Conservation (phyloP, 2,329 filamentous ascomycete genomes). For the Fragosphaeria purpurea region DNA sequence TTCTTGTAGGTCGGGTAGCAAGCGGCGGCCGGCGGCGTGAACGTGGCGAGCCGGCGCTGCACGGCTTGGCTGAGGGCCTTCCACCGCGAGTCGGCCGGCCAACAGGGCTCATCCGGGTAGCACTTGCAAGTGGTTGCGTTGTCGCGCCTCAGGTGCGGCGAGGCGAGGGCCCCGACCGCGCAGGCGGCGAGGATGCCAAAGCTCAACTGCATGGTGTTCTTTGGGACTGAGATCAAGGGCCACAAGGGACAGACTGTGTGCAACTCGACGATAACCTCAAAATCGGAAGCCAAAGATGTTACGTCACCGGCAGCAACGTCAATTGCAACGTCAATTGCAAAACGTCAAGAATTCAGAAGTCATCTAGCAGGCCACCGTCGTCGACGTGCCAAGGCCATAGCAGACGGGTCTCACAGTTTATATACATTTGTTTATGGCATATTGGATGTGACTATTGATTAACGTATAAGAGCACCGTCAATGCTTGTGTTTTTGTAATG, state of each 20-base stretch:
- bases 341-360: neutral
- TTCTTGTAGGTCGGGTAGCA: constrained; percentile 9
- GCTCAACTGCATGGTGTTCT: neutral
- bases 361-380: no score
- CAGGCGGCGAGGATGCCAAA: neutral
- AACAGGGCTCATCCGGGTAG: constrained; percentile 6
- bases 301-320: no score
- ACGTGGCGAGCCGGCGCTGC: constrained; percentile 7
- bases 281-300: no score
- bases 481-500: no score
- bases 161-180: neutral
- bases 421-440: no score
- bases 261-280: no score
- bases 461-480: no score
- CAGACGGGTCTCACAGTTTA: no score
- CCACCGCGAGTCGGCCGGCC: constrained; percentile 8
- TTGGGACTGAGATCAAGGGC: neutral
- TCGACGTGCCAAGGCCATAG: no score
- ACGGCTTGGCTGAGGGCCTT: constrained; percentile 7
- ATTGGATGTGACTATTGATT: no score
- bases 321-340: neutral
- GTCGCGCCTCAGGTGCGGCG: neutral
- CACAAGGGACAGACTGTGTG: no score
- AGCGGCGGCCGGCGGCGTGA: constrained; percentile 2
- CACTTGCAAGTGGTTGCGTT: constrained; percentile 17